phyloP scores from a whole-genome alignment of 176 grass and related monocot genomes.

The Oryza rufipogon region DNA sequence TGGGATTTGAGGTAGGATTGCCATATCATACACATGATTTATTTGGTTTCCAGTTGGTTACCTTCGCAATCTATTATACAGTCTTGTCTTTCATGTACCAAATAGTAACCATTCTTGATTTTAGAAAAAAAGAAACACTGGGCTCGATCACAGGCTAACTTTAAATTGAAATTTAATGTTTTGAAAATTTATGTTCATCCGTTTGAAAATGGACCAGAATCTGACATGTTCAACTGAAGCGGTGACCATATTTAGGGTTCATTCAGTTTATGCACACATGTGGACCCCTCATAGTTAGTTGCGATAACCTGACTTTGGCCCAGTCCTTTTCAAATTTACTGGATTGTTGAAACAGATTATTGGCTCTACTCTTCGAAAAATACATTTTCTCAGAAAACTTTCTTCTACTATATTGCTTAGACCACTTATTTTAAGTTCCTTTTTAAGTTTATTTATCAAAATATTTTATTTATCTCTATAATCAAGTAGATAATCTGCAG shows the following conservation, averaged over 20 bases:
- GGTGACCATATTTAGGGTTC: background rate
- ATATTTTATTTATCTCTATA: no score
- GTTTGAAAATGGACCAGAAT: background rate
- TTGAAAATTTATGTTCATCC: background rate
- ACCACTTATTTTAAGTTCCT: no score
- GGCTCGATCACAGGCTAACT: background rate
- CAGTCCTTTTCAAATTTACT: no score
- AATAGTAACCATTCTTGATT: background rate
- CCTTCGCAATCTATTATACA: background rate
- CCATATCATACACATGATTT: constrained; percentile 1
- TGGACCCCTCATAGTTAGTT: background rate
- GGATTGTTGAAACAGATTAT: no score
- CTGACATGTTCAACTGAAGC: background rate
- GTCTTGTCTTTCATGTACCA: constrained; percentile 1
- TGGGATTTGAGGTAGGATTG: constrained; percentile 80
- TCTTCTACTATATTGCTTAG: no score
- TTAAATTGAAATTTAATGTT: background rate
- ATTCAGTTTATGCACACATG: background rate
- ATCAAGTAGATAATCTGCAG: no score
- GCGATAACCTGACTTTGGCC: background rate
- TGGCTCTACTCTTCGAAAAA: no score
- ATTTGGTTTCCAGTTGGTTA: background rate
- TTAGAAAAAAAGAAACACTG: background rate
- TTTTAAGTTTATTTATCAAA: no score
- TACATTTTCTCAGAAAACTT: no score